Evolutionary conservation across 75 land plant species (phyloP).

Genomic region (Chamaecyparis obtusa): DNA sequence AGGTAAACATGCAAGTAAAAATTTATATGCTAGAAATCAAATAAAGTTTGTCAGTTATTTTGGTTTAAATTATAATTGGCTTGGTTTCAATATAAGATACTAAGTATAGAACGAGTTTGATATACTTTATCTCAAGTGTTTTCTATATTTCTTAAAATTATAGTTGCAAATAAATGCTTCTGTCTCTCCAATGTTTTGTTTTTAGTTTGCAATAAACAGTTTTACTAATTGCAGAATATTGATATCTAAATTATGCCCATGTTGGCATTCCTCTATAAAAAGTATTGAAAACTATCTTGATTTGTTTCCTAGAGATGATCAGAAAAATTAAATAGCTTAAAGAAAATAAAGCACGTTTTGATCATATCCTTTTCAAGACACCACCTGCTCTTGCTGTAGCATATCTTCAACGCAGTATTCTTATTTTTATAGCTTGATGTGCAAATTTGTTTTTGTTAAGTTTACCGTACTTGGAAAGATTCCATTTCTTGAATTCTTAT

Average conservation of each 20-base stretch:
- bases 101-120: background rate
- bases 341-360: background rate
- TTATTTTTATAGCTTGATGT: background rate
- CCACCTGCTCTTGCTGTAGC: background rate
- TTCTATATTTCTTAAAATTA: background rate
- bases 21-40: background rate
- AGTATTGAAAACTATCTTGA: background rate
- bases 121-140: background rate
- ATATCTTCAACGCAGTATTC: background rate
- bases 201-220: background rate
- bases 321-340: background rate
- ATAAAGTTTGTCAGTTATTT: background rate
- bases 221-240: background rate
- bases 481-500: background rate
- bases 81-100: background rate
- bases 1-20: constrained; percentile 15
- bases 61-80: background rate
- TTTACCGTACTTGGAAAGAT: background rate
- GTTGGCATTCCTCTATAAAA: background rate
- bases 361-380: background rate
- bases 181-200: background rate
- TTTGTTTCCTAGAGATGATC: background rate
- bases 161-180: background rate
- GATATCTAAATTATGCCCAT: background rate
- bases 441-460: background rate